Evolutionary conservation across 331 rosid genomes (phyloP).

Genomic region (Malus hybrid): DNA sequence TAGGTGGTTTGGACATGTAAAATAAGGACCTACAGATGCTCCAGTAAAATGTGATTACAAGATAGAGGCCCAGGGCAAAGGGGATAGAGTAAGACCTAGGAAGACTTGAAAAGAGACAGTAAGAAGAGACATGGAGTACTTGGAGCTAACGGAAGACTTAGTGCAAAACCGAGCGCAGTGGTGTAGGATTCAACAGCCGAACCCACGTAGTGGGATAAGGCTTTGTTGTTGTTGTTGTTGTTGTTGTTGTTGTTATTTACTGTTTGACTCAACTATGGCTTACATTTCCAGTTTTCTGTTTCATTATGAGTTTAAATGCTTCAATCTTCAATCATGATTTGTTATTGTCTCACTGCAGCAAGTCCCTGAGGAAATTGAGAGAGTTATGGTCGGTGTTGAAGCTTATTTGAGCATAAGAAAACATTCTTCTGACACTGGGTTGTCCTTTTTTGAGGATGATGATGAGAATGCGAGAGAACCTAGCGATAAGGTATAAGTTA

Average conservation of each 20-base stretch:
- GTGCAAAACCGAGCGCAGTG: no score
- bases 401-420: conserved; percentile 93
- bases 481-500: conserved; percentile 51
- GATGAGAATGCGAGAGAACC: conserved; percentile 43
- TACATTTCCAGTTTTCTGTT: neutral
- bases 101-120: no score
- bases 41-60: no score
- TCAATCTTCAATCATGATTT: neutral
- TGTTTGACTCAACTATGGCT: neutral
- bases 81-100: no score
- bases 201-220: no score
- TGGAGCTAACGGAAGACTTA: no score
- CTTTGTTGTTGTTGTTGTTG: no score
- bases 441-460: conserved; percentile 73
- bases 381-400: conserved; percentile 88
- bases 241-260: neutral
- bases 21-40: no score
- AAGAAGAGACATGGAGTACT: no score
- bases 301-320: neutral
- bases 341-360: conserved; percentile 49
- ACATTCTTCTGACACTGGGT: conserved; percentile 57
- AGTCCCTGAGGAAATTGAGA: conserved; percentile 93
- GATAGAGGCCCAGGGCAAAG: no score
- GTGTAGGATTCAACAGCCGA: no score
- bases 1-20: no score